These are phyloP conservation scores for Pseudohyphozyma bogoriensis DNA, from an alignment of 768 basidiomycete genomes.

Conservation along the genomic window DNA sequence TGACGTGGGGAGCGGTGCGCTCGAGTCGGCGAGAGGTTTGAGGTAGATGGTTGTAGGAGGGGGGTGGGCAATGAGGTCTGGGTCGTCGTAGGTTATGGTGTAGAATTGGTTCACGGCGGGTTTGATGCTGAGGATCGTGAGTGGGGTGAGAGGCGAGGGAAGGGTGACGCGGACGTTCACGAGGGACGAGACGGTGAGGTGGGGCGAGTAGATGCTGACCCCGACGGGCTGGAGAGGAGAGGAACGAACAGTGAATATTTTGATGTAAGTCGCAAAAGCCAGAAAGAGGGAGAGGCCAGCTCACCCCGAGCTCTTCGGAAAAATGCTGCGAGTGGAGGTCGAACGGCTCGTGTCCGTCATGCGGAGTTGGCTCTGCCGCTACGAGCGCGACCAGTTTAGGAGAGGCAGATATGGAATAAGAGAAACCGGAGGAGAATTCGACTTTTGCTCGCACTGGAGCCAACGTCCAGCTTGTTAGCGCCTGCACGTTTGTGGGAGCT, in stretches of 20 bases:
- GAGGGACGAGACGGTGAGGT: slow-evolving; percentile 19
- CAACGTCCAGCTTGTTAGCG: neutral
- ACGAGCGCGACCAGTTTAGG: neutral
- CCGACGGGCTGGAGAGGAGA: slow-evolving; percentile 1
- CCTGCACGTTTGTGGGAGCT: no score
- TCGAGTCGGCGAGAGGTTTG: neutral
- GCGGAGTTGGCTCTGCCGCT: neutral
- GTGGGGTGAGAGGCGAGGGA: slow-evolving; percentile 10
- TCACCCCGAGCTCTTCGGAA: neutral
- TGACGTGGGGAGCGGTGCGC: slow-evolving; percentile 2
- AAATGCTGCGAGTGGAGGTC: neutral
- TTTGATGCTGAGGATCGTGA: slow-evolving; percentile 20
- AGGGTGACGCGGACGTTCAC: slow-evolving; percentile 13
- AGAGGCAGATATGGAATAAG: slow-evolving; percentile 4
- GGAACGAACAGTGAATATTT: neutral
- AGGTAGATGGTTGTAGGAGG: slow-evolving; percentile 7
- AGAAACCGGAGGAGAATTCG: slow-evolving; percentile 10
- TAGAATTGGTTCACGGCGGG: slow-evolving; percentile 16
- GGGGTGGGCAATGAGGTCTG: neutral
- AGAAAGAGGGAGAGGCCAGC: no score
- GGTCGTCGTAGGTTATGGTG: slow-evolving; percentile 3
- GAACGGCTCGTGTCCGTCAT: neutral
- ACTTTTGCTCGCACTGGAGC: slow-evolving; percentile 1
- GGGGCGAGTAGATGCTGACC: slow-evolving; percentile 14
- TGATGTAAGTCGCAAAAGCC: no score